Conservation (phyloP, 2,329 filamentous ascomycete genomes). For the Cladorrhinum sp. region DNA sequence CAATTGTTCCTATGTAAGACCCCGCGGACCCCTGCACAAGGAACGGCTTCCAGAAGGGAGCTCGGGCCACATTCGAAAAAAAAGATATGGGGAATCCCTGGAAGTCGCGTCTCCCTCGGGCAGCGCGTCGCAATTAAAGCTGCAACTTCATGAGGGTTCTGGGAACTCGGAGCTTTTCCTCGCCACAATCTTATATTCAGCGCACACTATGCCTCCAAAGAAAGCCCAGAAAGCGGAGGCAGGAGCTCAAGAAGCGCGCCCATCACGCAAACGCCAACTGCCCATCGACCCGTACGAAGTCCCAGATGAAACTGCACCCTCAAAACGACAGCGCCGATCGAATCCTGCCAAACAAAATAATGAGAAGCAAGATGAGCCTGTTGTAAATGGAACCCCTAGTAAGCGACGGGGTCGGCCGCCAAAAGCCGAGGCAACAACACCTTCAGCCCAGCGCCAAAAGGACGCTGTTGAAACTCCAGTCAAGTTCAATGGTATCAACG, state of each 20-base stretch:
- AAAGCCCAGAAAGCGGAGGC: conserved; percentile 15
- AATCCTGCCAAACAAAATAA: conserved; percentile 5
- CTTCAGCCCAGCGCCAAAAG: conserved; percentile 35
- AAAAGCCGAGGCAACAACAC: conserved; percentile 31
- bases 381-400: conserved; percentile 33
- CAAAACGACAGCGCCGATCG: conserved; percentile 19
- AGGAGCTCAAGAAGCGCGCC: conserved; percentile 12
- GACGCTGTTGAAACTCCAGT: conserved; percentile 39
- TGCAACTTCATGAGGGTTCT: no score
- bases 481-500: conserved; percentile 34
- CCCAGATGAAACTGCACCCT: conserved; percentile 23
- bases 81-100: conserved; percentile 12
- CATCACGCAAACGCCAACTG: conserved; percentile 20
- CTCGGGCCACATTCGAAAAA: conserved; percentile 19
- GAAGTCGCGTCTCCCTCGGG: conserved; percentile 18
- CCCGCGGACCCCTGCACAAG: conserved; percentile 7
- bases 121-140: conserved; percentile 16
- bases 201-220: conserved; percentile 20
- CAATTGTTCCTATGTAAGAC: background rate
- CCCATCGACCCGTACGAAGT: conserved; percentile 26
- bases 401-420: conserved; percentile 29
- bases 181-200: background rate
- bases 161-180: background rate
- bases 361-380: background rate
- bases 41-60: background rate